Evolutionary conservation across 2,329 filamentous ascomycete genomes (phyloP), one percentile per base, ranked within the genome.

Genomic region (Microcyclospora tardicrescens): DNA sequence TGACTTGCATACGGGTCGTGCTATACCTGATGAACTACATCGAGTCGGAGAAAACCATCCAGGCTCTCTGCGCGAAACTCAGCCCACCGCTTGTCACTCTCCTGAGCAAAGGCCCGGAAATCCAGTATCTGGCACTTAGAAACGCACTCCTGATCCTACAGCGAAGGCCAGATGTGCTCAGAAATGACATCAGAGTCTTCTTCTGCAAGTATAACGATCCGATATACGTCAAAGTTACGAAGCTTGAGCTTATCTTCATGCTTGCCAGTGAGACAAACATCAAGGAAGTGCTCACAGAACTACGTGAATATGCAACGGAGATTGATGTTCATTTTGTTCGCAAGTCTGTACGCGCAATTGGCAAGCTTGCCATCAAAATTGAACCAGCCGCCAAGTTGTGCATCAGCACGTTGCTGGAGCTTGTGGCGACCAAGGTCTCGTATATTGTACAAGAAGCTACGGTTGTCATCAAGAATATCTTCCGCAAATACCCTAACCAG

Each of bases 191-290:
- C 45, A 78, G 91, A 34, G 91, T 98, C 27, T 98, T 98, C 66
- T 98, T 98, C 65, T 98, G 91, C 77, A 98, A 98, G 70, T 98
- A 98, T 65, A 98, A 98, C 60, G 91, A 98, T 57, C 91, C 91
- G 0, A 98, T 98, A 47, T 98, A 96, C 60, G 91, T 98, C 65
- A 98, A 98, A 63, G 91, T 98, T 37, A 98, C 91, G 12, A 98
- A 98, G 64, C 72, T 98, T 36, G 91, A 98, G 63, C 74, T 98
- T 51, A 96, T 98, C 49, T 98, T 98, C 63, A 98, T 96, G 91
- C 73, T 98, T 43, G 91, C 91, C 6, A 94, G 77, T 28, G 86
- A 95, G 62, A 82, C 80, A 54, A 98, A 98, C 59, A 98, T 98
- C 51, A 81, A 85, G 35, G 85, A 96, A 57, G 91, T 98, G 1